These are phyloP conservation scores for Ustilago esculenta DNA, from an alignment of 1,284 basidiomycete species.

Conservation along the genomic window DNA sequence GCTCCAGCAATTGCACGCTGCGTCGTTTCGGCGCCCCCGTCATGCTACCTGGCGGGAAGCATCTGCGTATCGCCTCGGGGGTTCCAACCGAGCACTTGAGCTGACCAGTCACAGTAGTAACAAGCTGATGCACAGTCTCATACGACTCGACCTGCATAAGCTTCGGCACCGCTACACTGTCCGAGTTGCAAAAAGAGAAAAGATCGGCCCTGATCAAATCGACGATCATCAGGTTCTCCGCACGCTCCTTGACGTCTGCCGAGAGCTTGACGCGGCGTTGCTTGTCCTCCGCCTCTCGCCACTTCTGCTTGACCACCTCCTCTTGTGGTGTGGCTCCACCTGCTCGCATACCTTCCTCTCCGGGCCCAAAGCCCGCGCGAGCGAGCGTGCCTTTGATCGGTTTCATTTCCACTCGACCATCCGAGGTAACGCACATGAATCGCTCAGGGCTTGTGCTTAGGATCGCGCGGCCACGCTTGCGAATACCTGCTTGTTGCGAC, in stretches of 20 bases:
- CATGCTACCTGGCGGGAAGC: slow-evolving; percentile 82
- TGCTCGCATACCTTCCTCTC: slow-evolving; percentile 48
- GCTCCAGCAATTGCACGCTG: slow-evolving; percentile 87
- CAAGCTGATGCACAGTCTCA: slow-evolving; percentile 93
- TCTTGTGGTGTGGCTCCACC: slow-evolving; percentile 13
- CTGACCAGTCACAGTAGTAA: slow-evolving; percentile 81
- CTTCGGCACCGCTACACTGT: slow-evolving; percentile 80
- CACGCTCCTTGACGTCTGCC: slow-evolving; percentile 87
- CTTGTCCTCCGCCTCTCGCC: slow-evolving; percentile 65
- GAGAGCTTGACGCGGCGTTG: slow-evolving; percentile 71
- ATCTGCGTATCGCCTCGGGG: slow-evolving; percentile 80
- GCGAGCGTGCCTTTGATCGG: slow-evolving; percentile 87
- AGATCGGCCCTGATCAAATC: slow-evolving; percentile 95
- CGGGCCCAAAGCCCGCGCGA: slow-evolving; percentile 57
- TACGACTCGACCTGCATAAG: slow-evolving; percentile 92
- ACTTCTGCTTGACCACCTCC: slow-evolving; percentile 38
- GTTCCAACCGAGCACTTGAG: slow-evolving; percentile 69
- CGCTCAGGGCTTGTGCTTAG: slow-evolving; percentile 87
- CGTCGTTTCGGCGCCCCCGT: slow-evolving; percentile 96
- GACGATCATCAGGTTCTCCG: slow-evolving; percentile 98
- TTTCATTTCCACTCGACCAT: slow-evolving; percentile 80
- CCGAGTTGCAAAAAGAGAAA: slow-evolving; percentile 76
- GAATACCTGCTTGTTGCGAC: neutral
- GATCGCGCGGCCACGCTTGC: slow-evolving; percentile 71
- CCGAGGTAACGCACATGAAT: slow-evolving; percentile 83